Conservation (phyloP, 495 filamentous ascomycete genomes). For the Ascodesmis nigricans region DNA sequence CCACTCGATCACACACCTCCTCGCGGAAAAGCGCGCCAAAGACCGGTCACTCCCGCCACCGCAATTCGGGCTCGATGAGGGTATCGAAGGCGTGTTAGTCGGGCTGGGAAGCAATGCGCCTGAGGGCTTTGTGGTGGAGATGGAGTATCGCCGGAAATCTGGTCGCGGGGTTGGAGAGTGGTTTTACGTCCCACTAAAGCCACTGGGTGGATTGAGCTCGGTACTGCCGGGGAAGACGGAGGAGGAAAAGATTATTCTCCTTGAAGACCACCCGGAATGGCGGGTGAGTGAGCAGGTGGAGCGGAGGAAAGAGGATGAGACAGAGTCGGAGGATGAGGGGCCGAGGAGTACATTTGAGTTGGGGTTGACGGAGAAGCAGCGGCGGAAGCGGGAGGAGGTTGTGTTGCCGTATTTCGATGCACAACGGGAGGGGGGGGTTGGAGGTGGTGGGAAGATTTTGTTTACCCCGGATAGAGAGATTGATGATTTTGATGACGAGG, state of each 20-base stretch:
- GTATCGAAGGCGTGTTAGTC: conserved; percentile 24
- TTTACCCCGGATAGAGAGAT: conserved; percentile 83
- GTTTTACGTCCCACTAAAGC: conserved; percentile 42
- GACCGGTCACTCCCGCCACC: conserved; percentile 50
- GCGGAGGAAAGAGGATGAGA: conserved; percentile 19
- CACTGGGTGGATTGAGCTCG: neutral
- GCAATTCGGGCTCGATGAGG: conserved; percentile 53
- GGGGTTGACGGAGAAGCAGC: conserved; percentile 74
- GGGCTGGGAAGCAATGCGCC: conserved; percentile 21
- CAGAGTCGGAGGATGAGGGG: conserved; percentile 31
- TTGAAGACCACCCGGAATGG: conserved; percentile 60
- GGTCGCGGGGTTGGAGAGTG: conserved; percentile 56
- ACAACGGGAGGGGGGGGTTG: conserved; percentile 51
- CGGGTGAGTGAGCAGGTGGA: conserved; percentile 24
- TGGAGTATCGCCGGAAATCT: conserved; percentile 64
- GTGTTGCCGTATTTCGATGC: conserved; percentile 92
- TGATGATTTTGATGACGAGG: conserved; percentile 97
- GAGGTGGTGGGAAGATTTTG: conserved; percentile 69
- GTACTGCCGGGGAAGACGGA: conserved; percentile 5
- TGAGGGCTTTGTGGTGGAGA: conserved; percentile 49
- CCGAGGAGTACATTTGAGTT: conserved; percentile 56
- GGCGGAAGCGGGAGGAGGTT: conserved; percentile 60
- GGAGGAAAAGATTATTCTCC: conserved; percentile 36
- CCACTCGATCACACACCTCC: conserved; percentile 41
- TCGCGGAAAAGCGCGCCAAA: conserved; percentile 42